Percentiles rank a stretch among this genome's conserved stretches.
phyloP scores from a whole-genome alignment of 352 stramenopile genomes.

The Plasmopara muralis region DNA sequence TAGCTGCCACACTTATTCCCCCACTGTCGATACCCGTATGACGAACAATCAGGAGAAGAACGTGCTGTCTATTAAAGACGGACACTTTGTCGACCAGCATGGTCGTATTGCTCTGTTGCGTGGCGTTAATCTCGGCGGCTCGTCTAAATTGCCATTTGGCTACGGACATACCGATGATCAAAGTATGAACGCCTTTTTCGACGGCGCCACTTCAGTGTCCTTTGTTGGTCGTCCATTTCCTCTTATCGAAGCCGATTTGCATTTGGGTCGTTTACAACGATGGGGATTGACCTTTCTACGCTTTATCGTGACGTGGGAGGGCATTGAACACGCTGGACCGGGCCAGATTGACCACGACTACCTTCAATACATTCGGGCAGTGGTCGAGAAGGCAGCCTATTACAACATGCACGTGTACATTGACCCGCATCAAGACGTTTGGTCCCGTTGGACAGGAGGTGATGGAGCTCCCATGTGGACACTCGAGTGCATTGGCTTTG shows the following conservation, averaged over 20 bases:
- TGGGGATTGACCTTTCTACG: slow-evolving; percentile 80
- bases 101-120: slow-evolving; percentile 39
- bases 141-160: slow-evolving; percentile 50
- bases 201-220: slow-evolving; percentile 38
- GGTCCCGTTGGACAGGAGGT: slow-evolving; percentile 82
- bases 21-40: not conserved
- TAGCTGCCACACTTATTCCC: too few species aligned
- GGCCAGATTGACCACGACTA: slow-evolving; percentile 80
- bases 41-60: slow-evolving; percentile 10
- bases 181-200: slow-evolving; percentile 34
- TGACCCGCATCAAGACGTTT: slow-evolving; percentile 89
- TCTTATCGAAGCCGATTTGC: slow-evolving; percentile 60
- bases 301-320: slow-evolving; percentile 88
- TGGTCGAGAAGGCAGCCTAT: slow-evolving; percentile 49
- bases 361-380: slow-evolving; percentile 57
- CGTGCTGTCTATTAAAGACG: slow-evolving; percentile 36
- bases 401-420: slow-evolving; percentile 78
- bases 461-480: slow-evolving; percentile 87
- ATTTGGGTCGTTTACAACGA: slow-evolving; percentile 58
- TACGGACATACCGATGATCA: slow-evolving; percentile 26
- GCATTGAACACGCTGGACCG: slow-evolving; percentile 77
- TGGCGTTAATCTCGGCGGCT: slow-evolving; percentile 62
- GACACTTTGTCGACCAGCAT: slow-evolving; percentile 47
- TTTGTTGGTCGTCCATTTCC: slow-evolving; percentile 79
- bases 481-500: slow-evolving; percentile 65